Percentiles rank a stretch among this genome's conserved stretches.
Conservation (phyloP, 2,329 filamentous ascomycete species). For the Septoria petroselini region DNA sequence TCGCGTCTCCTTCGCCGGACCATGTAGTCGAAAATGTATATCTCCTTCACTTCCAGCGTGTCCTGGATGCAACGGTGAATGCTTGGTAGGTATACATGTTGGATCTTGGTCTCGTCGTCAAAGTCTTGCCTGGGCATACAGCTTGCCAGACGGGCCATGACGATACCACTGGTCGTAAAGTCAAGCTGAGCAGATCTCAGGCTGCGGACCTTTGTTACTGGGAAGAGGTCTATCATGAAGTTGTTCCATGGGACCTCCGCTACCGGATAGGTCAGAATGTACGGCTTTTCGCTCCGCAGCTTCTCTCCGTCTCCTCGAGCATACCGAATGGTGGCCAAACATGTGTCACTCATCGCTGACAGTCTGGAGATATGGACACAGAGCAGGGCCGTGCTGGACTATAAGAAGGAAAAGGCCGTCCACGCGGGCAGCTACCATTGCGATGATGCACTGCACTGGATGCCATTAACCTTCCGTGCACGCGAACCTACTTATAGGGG, state of each 20-base stretch:
- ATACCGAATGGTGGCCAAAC: constrained; percentile 10
- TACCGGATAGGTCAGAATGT: constrained; percentile 11
- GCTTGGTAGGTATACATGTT: constrained; percentile 6
- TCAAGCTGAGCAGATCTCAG: constrained; percentile 5
- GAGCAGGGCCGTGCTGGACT: no score
- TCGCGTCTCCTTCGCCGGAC: constrained; percentile 5
- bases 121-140: constrained; percentile 11
- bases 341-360: constrained; percentile 5
- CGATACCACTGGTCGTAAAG: constrained; percentile 4
- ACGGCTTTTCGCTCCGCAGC: constrained; percentile 11
- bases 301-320: constrained; percentile 8
- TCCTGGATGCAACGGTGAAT: constrained; percentile 10
- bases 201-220: constrained; percentile 10
- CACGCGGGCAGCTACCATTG: no score
- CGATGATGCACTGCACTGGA: no score
- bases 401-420: no score
- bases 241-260: constrained; percentile 10
- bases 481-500: no score
- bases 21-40: constrained; percentile 18
- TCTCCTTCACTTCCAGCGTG: constrained; percentile 2
- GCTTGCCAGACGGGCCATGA: constrained; percentile 2
- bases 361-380: no score
- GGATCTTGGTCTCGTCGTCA: constrained; percentile 9
- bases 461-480: no score
- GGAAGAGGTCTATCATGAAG: constrained; percentile 11